Base-by-base conservation (phyloP, 805 yeast species). In the Metschnikowia similis region DNA sequence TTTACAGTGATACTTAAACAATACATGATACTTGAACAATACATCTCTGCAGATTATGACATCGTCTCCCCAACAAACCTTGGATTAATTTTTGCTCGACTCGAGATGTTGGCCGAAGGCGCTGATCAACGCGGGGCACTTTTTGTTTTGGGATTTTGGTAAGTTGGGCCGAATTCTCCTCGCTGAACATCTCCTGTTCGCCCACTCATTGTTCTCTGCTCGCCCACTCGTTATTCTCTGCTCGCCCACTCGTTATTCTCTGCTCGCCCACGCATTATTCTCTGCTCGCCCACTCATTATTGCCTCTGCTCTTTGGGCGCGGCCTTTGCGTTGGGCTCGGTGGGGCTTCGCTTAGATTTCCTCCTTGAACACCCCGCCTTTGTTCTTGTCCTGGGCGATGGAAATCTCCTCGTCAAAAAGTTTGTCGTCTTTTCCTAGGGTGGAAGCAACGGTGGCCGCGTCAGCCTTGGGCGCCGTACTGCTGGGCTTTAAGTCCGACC, bases 361-460 rank as follows among this genome's bases (percentile, higher is more conserved):
- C 57, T 72, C 77, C 55, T 70, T 72, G 56, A 72, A 72, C 28
- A 71, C 54, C 5, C 75, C 75, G 16, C 72, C 72, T 48, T 62
- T 61, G 51, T 65, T 66, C 35, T 60, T 49, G 46, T 59, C 57
- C 48, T 63, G 62, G 31, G 55, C 54, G 36, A 66, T 58, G 7
- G 71, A 65, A 40, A 66, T 49, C 21, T 69, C 74, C 37, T 67
- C 73, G 29, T 60, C 69, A 41, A 51, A 53, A 38, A 38, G 30
- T 36, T 38, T 50, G 53, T 41, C 47, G n/a, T 35, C 39, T 39
- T 26, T 39, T 40, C 39, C 58, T 8, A 46, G 26, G 2, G 43
- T 45, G 27, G 48, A 37, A 9, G 45, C 41, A n/a, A 50, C 30
- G 6, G 56, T 26, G 32, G 55, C 43, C 4, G 55, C 21, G 5